These are phyloP conservation scores for Monosporascus ibericus DNA, from an alignment of 2,329 filamentous ascomycete genomes.

Conservation along the genomic window DNA sequence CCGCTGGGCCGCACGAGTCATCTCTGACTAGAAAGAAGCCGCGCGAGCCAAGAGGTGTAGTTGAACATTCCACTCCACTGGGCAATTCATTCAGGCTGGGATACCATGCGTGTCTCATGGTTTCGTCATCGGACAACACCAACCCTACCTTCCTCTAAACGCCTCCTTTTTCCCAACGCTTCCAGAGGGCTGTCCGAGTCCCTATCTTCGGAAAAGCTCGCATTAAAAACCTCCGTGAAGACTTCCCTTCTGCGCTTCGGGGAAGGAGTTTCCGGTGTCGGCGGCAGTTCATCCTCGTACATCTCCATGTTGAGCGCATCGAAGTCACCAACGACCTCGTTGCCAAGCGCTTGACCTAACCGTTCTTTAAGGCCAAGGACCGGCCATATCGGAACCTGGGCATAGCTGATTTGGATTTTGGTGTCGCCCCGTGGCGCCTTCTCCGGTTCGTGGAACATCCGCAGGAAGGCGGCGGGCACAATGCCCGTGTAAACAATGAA, in stretches of 20 bases:
- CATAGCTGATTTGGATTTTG: slow-evolving; percentile 41
- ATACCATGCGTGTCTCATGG: not conserved
- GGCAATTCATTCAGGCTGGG: not conserved
- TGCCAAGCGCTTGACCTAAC: slow-evolving; percentile 46
- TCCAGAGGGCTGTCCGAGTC: slow-evolving; percentile 12
- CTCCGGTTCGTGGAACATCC: slow-evolving; percentile 43
- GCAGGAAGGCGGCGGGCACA: slow-evolving; percentile 42
- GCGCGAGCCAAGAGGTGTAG: too few species aligned
- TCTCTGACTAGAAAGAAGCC: not conserved
- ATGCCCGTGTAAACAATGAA: slow-evolving; percentile 49
- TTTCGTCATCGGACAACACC: slow-evolving; percentile 19
- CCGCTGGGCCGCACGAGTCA: not conserved
- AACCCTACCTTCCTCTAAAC: slow-evolving; percentile 21
- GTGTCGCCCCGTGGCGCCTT: slow-evolving; percentile 28
- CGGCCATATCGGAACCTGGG: slow-evolving; percentile 47
- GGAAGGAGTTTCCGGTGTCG: slow-evolving; percentile 4
- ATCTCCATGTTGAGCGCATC: slow-evolving; percentile 37
- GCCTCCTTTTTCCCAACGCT: slow-evolving; percentile 18
- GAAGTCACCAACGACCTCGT: slow-evolving; percentile 42
- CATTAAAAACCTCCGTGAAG: slow-evolving; percentile 23
- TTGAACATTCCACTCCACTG: not conserved
- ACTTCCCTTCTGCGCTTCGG: slow-evolving; percentile 20
- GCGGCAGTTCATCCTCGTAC: slow-evolving; percentile 32
- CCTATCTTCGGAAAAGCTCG: slow-evolving; percentile 25
- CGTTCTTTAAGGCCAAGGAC: slow-evolving; percentile 49